Evolutionary conservation across 2,329 filamentous ascomycete genomes (phyloP).

Genomic region (Stemphylium beticola): DNA sequence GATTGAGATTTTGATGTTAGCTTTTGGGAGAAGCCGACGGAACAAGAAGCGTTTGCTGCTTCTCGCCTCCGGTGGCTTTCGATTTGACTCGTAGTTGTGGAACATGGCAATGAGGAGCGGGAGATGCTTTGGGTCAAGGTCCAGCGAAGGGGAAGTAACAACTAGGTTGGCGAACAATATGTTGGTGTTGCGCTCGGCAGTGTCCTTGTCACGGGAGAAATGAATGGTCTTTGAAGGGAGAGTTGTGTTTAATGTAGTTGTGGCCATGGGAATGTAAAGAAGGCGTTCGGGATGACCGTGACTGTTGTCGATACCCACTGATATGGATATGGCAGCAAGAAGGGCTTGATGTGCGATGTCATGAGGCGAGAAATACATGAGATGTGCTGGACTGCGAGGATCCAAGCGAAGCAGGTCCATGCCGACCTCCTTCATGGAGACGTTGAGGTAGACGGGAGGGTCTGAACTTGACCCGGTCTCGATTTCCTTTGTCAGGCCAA

Average conservation of each 20-base stretch:
- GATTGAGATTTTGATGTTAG: slow-evolving; percentile 92
- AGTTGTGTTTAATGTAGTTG: slow-evolving; percentile 91
- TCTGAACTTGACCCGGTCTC: slow-evolving; percentile 70
- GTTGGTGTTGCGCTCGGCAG: slow-evolving; percentile 89
- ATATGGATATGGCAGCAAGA: slow-evolving; percentile 88
- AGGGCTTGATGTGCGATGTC: slow-evolving; percentile 96
- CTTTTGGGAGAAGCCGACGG: slow-evolving; percentile 90
- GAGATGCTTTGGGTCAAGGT: slow-evolving; percentile 89
- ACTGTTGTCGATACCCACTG: slow-evolving; percentile 90
- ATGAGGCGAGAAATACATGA: slow-evolving; percentile 95
- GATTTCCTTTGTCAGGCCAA: slow-evolving; percentile 83
- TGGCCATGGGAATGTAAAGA: slow-evolving; percentile 95
- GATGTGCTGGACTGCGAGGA: slow-evolving; percentile 88
- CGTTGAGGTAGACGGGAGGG: slow-evolving; percentile 78
- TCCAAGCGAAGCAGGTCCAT: slow-evolving; percentile 92
- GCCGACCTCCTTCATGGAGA: slow-evolving; percentile 95
- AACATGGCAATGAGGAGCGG: slow-evolving; percentile 82
- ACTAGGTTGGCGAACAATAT: slow-evolving; percentile 96
- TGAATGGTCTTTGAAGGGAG: slow-evolving; percentile 93
- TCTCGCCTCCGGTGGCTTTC: slow-evolving; percentile 32
- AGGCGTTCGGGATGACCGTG: slow-evolving; percentile 83
- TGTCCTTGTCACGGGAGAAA: slow-evolving; percentile 71
- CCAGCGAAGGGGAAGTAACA: slow-evolving; percentile 91
- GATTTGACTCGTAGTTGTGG: slow-evolving; percentile 53
- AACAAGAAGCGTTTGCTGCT: slow-evolving; percentile 68